phyloP scores from a whole-genome alignment of 2,329 filamentous ascomycete genomes.

The Chaetomiaceae sp. region DNA sequence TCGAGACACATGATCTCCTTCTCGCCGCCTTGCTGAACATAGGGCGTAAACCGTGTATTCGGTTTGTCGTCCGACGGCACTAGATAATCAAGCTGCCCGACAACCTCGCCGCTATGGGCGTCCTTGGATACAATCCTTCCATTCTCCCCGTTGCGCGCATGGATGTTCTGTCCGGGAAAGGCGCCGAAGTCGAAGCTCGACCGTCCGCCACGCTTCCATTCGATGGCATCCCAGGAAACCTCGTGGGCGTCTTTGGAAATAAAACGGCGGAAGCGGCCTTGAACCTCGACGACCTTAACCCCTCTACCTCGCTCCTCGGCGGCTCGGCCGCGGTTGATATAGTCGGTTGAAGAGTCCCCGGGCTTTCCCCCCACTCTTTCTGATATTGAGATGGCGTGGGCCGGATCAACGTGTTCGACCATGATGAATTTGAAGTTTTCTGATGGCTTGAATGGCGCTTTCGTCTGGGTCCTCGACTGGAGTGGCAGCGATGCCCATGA shows the following conservation, averaged over 20 bases:
- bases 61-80: neutral
- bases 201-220: conserved; percentile 13
- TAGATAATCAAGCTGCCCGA: conserved; percentile 27
- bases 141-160: conserved; percentile 20
- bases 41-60: neutral
- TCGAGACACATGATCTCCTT: conserved; percentile 26
- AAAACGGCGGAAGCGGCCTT: conserved; percentile 25
- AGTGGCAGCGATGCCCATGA: conserved; percentile 28
- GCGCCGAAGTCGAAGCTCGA: conserved; percentile 21
- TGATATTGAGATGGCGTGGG: neutral
- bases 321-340: conserved; percentile 13
- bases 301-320: conserved; percentile 23
- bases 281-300: conserved; percentile 23
- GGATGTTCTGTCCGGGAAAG: conserved; percentile 19
- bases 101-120: conserved; percentile 26
- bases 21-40: conserved; percentile 21
- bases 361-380: neutral
- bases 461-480: conserved; percentile 17
- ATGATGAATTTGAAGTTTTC: conserved; percentile 22
- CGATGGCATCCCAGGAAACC: conserved; percentile 22
- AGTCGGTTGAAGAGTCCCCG: neutral
- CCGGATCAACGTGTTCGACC: neutral
- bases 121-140: conserved; percentile 25
- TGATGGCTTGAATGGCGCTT: conserved; percentile 15
- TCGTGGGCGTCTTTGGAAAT: conserved; percentile 15